phyloP scores from a whole-genome alignment of 371 early-diverging fungal genomes.

The Mortierella sp. region DNA sequence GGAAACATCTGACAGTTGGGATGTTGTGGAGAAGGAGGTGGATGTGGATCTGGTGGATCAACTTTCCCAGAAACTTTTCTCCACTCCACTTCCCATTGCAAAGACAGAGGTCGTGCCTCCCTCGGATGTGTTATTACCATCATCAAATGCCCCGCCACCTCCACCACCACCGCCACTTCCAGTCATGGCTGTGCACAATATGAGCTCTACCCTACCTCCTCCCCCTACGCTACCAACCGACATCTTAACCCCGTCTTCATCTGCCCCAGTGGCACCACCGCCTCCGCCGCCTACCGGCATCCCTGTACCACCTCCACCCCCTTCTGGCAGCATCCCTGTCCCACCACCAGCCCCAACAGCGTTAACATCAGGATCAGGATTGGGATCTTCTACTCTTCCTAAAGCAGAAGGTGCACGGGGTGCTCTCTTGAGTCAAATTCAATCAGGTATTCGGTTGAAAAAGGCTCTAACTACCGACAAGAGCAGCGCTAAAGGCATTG shows the following conservation, averaged over 20 bases:
- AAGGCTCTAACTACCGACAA: slow-evolving; percentile 85
- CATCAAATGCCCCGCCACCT: slow-evolving; percentile 21
- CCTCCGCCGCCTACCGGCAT: slow-evolving; percentile 9
- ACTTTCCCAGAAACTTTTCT: slow-evolving; percentile 28
- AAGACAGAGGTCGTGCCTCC: slow-evolving; percentile 10
- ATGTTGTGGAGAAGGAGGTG: slow-evolving; percentile 55
- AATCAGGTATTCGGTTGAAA: slow-evolving; percentile 79
- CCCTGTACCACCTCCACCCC: slow-evolving; percentile 19
- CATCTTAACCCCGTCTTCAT: background rate
- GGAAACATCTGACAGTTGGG: slow-evolving; percentile 58
- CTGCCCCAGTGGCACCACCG: background rate
- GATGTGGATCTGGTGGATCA: slow-evolving; percentile 41
- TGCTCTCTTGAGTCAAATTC: slow-evolving; percentile 79
- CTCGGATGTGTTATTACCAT: slow-evolving; percentile 6
- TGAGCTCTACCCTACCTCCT: background rate
- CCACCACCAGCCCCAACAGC: slow-evolving; percentile 18
- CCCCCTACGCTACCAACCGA: slow-evolving; percentile 1
- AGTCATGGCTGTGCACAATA: background rate
- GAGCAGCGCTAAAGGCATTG: slow-evolving; percentile 66
- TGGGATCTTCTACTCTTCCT: slow-evolving; percentile 7
- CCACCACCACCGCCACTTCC: slow-evolving; percentile 11
- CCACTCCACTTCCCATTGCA: background rate
- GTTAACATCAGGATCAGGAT: background rate
- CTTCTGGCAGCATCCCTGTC: slow-evolving; percentile 6
- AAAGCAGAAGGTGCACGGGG: slow-evolving; percentile 31